These are phyloP conservation scores for Kodamaea neixiangensis DNA, from an alignment of 805 yeast species.

Conservation along the genomic window DNA sequence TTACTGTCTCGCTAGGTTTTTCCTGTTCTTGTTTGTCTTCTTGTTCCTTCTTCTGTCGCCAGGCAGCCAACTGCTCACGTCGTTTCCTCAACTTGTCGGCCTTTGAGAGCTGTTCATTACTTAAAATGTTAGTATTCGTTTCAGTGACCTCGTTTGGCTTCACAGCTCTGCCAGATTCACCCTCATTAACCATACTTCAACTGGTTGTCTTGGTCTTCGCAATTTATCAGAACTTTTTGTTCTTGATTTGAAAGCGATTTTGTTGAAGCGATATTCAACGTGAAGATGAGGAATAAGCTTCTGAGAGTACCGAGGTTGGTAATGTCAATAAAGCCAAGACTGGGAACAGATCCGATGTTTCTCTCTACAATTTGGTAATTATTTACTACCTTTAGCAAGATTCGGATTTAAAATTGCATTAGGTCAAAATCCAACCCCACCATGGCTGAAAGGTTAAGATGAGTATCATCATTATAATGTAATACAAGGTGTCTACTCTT, in stretches of 20 bases:
- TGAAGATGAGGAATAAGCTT: too few relatives aligned
- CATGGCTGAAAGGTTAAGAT: too few relatives aligned
- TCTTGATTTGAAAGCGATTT: background rate
- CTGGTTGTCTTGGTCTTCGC: background rate
- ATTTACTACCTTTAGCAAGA: too few relatives aligned
- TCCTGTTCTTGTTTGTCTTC: constrained; percentile 3
- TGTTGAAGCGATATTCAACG: too few relatives aligned
- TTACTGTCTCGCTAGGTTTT: background rate
- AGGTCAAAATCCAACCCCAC: too few relatives aligned
- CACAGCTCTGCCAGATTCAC: background rate
- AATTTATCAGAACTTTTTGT: background rate
- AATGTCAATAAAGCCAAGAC: too few relatives aligned
- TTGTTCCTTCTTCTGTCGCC: constrained; percentile 57
- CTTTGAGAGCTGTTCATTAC: constrained; percentile 19
- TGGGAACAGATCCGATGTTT: too few relatives aligned
- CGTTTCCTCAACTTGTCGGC: constrained; percentile 43
- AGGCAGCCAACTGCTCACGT: constrained; percentile 55
- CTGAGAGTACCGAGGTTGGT: too few relatives aligned
- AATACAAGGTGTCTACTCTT: background rate
- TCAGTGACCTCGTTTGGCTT: background rate
- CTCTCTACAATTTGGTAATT: too few relatives aligned
- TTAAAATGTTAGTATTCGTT: constrained; percentile 17
- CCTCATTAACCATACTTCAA: constrained; percentile 1
- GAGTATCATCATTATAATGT: too few relatives aligned
- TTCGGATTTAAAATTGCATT: too few relatives aligned